Evolutionary conservation across 257 asterid species (phyloP), one percentile per base, ranked within the genome.

Genomic region (Oldenlandia corymbosa): DNA sequence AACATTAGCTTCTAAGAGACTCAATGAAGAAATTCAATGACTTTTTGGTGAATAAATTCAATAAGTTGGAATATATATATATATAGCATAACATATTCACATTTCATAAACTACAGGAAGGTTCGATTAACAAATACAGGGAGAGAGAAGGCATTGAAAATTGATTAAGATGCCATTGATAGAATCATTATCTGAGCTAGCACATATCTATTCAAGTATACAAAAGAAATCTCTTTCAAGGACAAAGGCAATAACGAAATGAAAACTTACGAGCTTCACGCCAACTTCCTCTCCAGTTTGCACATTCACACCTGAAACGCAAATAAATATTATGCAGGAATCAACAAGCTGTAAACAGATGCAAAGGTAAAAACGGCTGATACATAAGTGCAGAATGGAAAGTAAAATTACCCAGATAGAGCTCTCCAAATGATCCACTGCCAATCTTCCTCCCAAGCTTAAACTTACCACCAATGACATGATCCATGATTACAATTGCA

Each of bases 351-450:
- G 58, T 7, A 3, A 41, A 16, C 48, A 18, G n/a, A 65, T 23
- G 48, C 48, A 45, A 46, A 20, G 68, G 27, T 43, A 66, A 53
- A 50, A 51, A 20, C 32, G 18, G 62, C 51, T 47, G 68, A 31
- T 26, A 53, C 20, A 49, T 17, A 24, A 27, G 27, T 21, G 54
- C 37, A 66, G 58, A 37, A 34, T 10, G 21, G 18, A 68, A 34
- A 66, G 1, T 11, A 30, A 64, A 60, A 60, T 62, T 87, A 85
- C 97, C 97, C 78, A 90, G 70, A 75, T 80, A 90, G 51, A 90
- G 95, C 79, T 90, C 97, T 74, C 97, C 97, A 74, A 90, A 90
- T 53, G 97, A 90, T 87, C 97, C 95, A 52, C 88, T 83, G n/a
- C 97, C 97, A 72, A 90, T 90, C 86, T 90, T 90, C 73, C 91